These are phyloP conservation scores for Heliosperma pusillum DNA, from an alignment of 148 eudicot genomes.

Conservation along the genomic window DNA sequence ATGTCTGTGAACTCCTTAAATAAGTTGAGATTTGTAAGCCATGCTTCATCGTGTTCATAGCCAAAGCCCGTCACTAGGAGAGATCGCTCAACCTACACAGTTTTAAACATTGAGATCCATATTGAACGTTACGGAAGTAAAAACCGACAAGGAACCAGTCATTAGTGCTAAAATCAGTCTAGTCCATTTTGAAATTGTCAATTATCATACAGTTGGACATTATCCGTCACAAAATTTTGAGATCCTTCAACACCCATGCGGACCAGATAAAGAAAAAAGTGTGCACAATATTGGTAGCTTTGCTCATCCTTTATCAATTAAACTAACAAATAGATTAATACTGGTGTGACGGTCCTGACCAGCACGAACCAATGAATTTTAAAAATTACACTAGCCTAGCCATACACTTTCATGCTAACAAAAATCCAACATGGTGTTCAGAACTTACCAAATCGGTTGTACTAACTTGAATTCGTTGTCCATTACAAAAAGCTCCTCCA, in stretches of 20 bases:
- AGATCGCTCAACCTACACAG: constrained; percentile 71
- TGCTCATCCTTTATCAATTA: neutral
- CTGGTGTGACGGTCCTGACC: neutral
- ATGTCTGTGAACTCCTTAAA: constrained; percentile 93
- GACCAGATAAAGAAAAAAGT: neutral
- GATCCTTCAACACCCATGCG: neutral
- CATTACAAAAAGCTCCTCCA: constrained; percentile 93
- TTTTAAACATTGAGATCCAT: neutral
- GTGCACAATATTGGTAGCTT: neutral
- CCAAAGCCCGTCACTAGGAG: constrained; percentile 99
- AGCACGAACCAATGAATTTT: neutral
- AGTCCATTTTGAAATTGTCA: neutral
- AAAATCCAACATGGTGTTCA: constrained; percentile 14
- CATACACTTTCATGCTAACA: neutral
- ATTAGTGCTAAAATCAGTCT: neutral
- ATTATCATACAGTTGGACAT: neutral
- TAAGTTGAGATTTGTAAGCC: constrained; percentile 82
- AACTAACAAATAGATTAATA: neutral
- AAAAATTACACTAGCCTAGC: neutral
- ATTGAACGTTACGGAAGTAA: neutral
- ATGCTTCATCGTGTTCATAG: constrained; percentile 96
- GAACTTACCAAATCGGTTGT: constrained; percentile 65
- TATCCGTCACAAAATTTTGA: neutral
- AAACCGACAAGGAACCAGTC: neutral
- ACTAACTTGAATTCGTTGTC: constrained; percentile 74